Percentiles rank a stretch among this genome's conserved stretches.
Conservation (phyloP, 2,329 filamentous ascomycete species). For the Hirsutella rhossiliensis region DNA sequence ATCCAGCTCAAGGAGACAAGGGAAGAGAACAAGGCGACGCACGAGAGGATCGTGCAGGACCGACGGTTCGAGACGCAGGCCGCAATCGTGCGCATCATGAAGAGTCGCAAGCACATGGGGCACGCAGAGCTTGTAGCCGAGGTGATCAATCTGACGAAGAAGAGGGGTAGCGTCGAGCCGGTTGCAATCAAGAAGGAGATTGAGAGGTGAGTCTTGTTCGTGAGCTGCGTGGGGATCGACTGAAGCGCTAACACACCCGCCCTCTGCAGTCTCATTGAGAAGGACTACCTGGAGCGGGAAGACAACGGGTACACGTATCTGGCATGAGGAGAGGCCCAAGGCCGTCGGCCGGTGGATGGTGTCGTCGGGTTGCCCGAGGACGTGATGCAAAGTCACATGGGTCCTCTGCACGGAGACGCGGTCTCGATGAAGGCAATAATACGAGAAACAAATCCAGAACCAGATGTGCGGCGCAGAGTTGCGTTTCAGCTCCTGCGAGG, state of each 20-base stretch:
- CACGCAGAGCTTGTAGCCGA: constrained; percentile 84
- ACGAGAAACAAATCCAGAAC: too few relatives aligned
- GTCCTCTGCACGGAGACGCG: too few relatives aligned
- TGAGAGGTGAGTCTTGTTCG: constrained; percentile 53
- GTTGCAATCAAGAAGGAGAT: constrained; percentile 94
- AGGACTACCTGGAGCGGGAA: constrained; percentile 81
- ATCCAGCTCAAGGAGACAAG: constrained; percentile 95
- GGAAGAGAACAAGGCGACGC: constrained; percentile 87
- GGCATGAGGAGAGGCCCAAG: constrained; percentile 21
- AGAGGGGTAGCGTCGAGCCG: constrained; percentile 73
- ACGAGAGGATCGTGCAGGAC: constrained; percentile 80
- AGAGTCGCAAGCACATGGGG: constrained; percentile 76
- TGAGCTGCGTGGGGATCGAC: background rate
- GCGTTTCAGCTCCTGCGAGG: too few relatives aligned
- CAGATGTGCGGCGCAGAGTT: too few relatives aligned
- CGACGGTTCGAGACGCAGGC: constrained; percentile 94
- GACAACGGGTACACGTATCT: constrained; percentile 61
- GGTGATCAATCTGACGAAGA: constrained; percentile 83
- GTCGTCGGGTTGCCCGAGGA: too few relatives aligned
- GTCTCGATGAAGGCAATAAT: too few relatives aligned
- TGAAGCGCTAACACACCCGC: background rate
- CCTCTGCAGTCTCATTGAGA: constrained; percentile 65
- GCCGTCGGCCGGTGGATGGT: too few relatives aligned
- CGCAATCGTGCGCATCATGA: constrained; percentile 94
- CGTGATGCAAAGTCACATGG: too few relatives aligned